phyloP scores from a whole-genome alignment of 441 rosid genomes.

The Populus hybrid region DNA sequence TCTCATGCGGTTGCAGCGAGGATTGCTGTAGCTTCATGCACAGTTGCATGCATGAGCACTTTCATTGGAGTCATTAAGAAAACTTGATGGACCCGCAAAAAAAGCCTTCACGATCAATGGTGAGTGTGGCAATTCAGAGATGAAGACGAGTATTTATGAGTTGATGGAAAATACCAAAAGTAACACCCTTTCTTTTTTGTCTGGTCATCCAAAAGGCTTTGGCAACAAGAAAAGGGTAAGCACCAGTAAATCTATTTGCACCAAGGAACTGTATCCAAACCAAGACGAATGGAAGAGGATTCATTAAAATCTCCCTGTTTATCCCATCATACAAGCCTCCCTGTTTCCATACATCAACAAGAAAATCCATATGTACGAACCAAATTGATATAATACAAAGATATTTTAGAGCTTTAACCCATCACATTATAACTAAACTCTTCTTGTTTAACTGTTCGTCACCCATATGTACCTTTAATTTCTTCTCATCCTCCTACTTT shows the following conservation, averaged over 20 bases:
- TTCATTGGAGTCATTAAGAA: too few relatives aligned
- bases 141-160: not conserved
- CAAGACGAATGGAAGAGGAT: not conserved
- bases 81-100: not conserved
- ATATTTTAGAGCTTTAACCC: too few relatives aligned
- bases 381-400: too few relatives aligned
- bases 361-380: slow-evolving; percentile 39
- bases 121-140: not conserved
- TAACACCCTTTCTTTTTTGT: not conserved
- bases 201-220: not conserved
- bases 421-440: too few relatives aligned
- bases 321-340: slow-evolving; percentile 62
- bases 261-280: not conserved
- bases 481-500: too few relatives aligned
- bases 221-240: not conserved
- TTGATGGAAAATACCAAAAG: not conserved
- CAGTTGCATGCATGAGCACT: too few relatives aligned
- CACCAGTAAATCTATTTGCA: not conserved
- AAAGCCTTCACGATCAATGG: too few relatives aligned
- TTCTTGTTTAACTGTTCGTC: too few relatives aligned
- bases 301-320: not conserved
- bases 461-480: too few relatives aligned
- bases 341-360: slow-evolving; percentile 75
- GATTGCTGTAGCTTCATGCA: too few relatives aligned
- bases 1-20: too few relatives aligned